Evolutionary conservation across 768 basidiomycete species (phyloP).

Genomic region (Leucocoprinus leucothites): DNA sequence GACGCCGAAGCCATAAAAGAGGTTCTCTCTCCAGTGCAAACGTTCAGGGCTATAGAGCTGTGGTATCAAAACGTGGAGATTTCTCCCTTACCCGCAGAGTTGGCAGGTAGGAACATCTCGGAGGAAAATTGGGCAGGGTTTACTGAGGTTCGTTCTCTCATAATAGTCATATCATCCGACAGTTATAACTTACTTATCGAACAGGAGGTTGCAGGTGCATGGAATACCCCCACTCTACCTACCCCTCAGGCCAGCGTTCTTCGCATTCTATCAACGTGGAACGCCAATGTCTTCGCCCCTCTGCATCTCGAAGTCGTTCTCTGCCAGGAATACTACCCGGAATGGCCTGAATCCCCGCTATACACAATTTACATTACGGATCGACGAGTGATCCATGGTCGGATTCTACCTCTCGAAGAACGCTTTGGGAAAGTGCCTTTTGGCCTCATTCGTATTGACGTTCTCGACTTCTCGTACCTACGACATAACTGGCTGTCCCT

Average conservation of each 20-base stretch:
- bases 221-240: conserved; percentile 13
- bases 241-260: conserved; percentile 22
- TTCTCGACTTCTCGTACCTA: conserved; percentile 17
- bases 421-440: conserved; percentile 21
- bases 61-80: background rate
- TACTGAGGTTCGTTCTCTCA: too few relatives aligned
- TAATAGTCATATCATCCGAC: too few relatives aligned
- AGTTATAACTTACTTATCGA: too few relatives aligned
- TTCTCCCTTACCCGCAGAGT: background rate
- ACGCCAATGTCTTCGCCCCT: conserved; percentile 1
- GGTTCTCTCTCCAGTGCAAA: background rate
- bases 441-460: conserved; percentile 19
- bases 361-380: conserved; percentile 25
- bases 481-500: background rate
- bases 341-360: conserved; percentile 19
- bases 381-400: conserved; percentile 6
- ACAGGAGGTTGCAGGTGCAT: conserved; percentile 18
- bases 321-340: conserved; percentile 18
- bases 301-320: conserved; percentile 13
- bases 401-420: conserved; percentile 13
- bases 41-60: background rate
- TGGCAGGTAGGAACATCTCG: background rate
- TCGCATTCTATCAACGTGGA: conserved; percentile 11
- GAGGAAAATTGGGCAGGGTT: too few relatives aligned
- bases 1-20: background rate